Base-by-base conservation (phyloP, 1,139 yeast species). In the Kurtzmaniella natalensis region DNA sequence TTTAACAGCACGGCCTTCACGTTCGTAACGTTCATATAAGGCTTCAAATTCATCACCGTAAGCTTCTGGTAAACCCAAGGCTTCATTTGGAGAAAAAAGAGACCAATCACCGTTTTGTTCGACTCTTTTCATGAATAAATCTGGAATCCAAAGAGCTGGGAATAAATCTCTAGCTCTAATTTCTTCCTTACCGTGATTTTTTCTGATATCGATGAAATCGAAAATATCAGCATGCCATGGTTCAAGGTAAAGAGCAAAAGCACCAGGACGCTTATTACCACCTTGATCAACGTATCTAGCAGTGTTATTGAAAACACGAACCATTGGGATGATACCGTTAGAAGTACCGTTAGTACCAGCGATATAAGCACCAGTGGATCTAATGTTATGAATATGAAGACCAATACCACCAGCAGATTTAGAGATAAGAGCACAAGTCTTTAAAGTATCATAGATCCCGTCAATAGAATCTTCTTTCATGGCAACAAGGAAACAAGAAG, bases 231-330 rank as follows among this genome's bases (percentile, higher is more conserved):
- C 76, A 53, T 86, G 95, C 95, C 95, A 86, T 46, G 95, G 95
- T 63, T 86, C 95, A 38, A 86, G 67, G 59, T 86, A 86, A 37
- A 86, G 64, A 28, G 95, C 95, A 58, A 86, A 83, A 10, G 95
- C 95, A 52, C 95, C 95, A 2, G 95, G 95, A 55, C 95, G 77
- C 61, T 87, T 87, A 68, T 86, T 86, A 48, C 95, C 95, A 55
- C 95, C 95, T 66, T 86, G 95, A 51, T 86, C 95, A 33, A 86
- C 95, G 50, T 86, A 86, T 55, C 95, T 76, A 21, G 95, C 95
- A 37, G 95, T 85, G 62, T 85, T 85, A 70, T 86, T 86, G 69
- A 76, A 86, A 18, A 86, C 95, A 50, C 95, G 76, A 37, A 86
- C 73, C 95, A 86, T 86, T 32, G 95, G 95, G 40, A 86, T 80